Evolutionary conservation across 2,329 filamentous ascomycete genomes (phyloP).

Genomic region (Alternaria solani): DNA sequence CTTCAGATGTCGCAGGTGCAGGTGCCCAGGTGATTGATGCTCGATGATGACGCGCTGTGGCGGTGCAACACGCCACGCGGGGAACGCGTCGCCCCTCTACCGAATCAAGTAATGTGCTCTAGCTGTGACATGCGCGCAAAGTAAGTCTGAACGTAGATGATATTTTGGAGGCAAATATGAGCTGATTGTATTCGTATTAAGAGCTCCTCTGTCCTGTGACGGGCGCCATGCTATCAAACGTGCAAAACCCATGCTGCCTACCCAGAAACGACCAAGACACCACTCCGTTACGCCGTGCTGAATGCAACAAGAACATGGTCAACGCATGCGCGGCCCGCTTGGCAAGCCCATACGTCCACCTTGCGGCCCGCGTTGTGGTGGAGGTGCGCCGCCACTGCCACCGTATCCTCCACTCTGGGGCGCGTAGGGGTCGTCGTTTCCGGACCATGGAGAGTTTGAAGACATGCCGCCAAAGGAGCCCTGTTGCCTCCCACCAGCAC

Average conservation of each 20-base stretch:
- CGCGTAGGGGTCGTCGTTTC: conserved; percentile 45
- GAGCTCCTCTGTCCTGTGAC: conserved; percentile 14
- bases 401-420: conserved; percentile 29
- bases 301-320: conserved; percentile 10
- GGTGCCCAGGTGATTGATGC: conserved; percentile 21
- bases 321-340: conserved; percentile 51
- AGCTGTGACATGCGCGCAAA: background rate
- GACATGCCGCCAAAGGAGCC: conserved; percentile 38
- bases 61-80: conserved; percentile 11
- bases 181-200: conserved; percentile 9
- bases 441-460: conserved; percentile 44
- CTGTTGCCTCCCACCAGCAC: conserved; percentile 40
- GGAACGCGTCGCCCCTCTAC: conserved; percentile 6
- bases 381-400: conserved; percentile 32
- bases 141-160: background rate
- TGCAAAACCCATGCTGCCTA: conserved; percentile 1
- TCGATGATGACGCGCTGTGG: conserved; percentile 14
- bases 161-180: background rate
- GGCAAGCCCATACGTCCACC: conserved; percentile 49
- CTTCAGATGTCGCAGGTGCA: conserved; percentile 1
- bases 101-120: conserved; percentile 1
- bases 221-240: conserved; percentile 5
- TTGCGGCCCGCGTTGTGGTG: conserved; percentile 36
- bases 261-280: conserved; percentile 11
- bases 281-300: conserved; percentile 32